These are phyloP conservation scores for Tubosaeta sp. DNA, from an alignment of 768 basidiomycete genomes.

Conservation along the genomic window DNA sequence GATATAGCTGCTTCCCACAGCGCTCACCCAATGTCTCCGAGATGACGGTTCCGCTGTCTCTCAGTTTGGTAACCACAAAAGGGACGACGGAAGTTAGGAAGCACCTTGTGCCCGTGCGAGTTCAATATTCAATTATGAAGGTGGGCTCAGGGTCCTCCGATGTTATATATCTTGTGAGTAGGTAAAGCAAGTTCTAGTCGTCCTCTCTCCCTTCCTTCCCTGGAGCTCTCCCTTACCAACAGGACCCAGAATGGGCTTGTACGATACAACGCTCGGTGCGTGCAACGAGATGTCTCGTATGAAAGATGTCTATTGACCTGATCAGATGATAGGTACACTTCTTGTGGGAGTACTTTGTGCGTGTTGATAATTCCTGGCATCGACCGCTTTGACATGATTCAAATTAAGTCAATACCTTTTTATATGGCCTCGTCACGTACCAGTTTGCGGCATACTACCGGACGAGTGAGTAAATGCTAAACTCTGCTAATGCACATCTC, in stretches of 20 bases:
- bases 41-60: background rate
- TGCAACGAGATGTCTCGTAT: background rate
- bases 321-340: slow-evolving; percentile 13
- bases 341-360: slow-evolving; percentile 21
- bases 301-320: background rate
- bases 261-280: slow-evolving; percentile 6
- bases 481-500: too few species aligned
- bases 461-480: too few species aligned
- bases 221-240: background rate
- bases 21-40: background rate
- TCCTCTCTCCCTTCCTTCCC: background rate
- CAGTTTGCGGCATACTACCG: too few species aligned
- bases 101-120: background rate
- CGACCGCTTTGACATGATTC: background rate
- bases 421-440: too few species aligned
- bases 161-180: background rate
- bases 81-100: background rate
- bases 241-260: slow-evolving; percentile 1
- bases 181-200: too few species aligned
- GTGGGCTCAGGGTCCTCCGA: background rate
- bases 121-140: background rate
- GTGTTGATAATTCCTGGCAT: background rate
- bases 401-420: slow-evolving; percentile 18
- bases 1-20: background rate
- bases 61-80: background rate